These are phyloP conservation scores for Tremellales sp. DNA, from an alignment of 1,284 basidiomycete genomes.

Conservation along the genomic window DNA sequence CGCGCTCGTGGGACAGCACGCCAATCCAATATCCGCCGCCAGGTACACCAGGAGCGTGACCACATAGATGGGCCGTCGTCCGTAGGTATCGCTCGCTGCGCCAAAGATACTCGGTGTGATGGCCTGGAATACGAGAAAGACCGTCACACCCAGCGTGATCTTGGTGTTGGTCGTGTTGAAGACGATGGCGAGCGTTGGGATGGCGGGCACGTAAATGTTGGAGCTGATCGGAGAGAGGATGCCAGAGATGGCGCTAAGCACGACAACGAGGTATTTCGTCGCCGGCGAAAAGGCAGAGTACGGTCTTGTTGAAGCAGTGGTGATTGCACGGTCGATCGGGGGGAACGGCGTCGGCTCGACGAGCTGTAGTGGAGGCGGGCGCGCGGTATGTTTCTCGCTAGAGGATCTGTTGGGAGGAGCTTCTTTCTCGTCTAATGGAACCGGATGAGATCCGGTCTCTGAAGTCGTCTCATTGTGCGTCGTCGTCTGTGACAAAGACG, in stretches of 20 bases:
- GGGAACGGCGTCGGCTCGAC: background rate
- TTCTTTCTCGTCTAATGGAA: no score
- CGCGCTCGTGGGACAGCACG: conserved; percentile 35
- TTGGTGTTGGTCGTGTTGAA: conserved; percentile 35
- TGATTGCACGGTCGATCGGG: conserved; percentile 1
- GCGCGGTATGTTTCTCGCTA: no score
- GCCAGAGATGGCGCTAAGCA: conserved; percentile 16
- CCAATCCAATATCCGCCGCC: conserved; percentile 43
- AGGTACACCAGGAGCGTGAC: conserved; percentile 43
- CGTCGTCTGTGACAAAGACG: no score
- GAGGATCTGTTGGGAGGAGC: no score
- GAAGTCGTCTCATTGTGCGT: background rate
- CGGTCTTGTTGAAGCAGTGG: conserved; percentile 16
- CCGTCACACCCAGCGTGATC: conserved; percentile 45
- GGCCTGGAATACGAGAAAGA: conserved; percentile 47
- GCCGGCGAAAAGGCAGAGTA: conserved; percentile 34
- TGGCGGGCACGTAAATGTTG: conserved; percentile 42
- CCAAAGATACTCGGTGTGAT: conserved; percentile 47
- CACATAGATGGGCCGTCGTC: conserved; percentile 43
- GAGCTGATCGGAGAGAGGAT: conserved; percentile 10
- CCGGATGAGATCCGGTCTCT: background rate
- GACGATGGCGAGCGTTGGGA: conserved; percentile 35
- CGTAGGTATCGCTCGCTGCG: conserved; percentile 36
- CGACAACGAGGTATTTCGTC: conserved; percentile 34
- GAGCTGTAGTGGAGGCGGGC: no score